Conservation (phyloP, 441 rosid species). For the Pelargonium australe region DNA sequence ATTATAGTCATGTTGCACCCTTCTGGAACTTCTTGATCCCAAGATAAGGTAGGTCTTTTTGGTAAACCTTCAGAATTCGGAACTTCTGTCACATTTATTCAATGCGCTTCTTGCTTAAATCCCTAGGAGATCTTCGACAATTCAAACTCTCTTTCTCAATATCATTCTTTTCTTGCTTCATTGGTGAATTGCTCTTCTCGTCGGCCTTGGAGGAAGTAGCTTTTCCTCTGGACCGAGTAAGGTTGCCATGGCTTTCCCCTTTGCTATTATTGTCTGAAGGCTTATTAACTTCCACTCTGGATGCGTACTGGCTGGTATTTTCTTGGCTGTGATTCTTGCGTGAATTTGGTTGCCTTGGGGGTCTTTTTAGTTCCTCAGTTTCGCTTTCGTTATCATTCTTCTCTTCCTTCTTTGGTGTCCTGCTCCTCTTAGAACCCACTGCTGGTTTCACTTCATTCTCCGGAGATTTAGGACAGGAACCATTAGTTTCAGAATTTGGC, state of each 20-base stretch:
- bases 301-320: constrained; percentile 10
- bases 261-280: constrained; percentile 2
- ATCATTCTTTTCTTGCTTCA: constrained; percentile 20
- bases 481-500: constrained; percentile 17
- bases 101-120: constrained; percentile 28
- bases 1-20: no score
- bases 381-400: constrained; percentile 19
- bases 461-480: constrained; percentile 16
- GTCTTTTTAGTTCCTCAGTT: constrained; percentile 19
- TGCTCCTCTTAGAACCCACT: constrained; percentile 19
- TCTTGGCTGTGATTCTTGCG: constrained; percentile 5
- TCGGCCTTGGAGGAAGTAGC: constrained; percentile 8
- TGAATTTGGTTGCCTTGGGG: constrained; percentile 15
- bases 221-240: constrained; percentile 13
- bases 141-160: constrained; percentile 21
- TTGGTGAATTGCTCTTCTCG: constrained; percentile 20
- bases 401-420: constrained; percentile 25
- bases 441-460: constrained; percentile 23
- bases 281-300: background rate
- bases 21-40: no score
- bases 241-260: background rate
- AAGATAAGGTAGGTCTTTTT: no score
- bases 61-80: background rate
- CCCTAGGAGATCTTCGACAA: constrained; percentile 37
- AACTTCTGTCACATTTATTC: background rate